These are phyloP conservation scores for Ophiostoma ips DNA, from an alignment of 2,329 filamentous ascomycete species.

Conservation along the genomic window DNA sequence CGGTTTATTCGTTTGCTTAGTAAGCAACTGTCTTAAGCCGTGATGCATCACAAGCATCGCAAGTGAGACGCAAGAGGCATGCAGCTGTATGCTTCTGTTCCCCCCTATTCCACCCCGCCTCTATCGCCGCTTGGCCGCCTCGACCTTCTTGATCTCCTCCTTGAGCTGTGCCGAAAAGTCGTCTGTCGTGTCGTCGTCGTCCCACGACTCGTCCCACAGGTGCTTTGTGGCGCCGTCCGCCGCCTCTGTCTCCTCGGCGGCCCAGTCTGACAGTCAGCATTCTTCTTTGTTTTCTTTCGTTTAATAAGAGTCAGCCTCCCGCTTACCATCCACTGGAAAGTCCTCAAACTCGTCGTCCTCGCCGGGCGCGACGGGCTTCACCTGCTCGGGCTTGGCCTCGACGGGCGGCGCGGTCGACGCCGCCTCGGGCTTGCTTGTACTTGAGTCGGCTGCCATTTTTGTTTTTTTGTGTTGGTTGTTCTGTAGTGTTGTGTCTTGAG, in stretches of 20 bases:
- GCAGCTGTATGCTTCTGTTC: too few relatives aligned
- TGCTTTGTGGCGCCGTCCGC: constrained; percentile 57
- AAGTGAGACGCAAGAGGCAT: too few relatives aligned
- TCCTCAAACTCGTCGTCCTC: constrained; percentile 99
- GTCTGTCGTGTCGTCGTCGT: constrained; percentile 93
- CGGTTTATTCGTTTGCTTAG: neutral
- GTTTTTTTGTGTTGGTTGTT: neutral
- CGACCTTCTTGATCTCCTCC: constrained; percentile 94
- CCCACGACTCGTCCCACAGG: constrained; percentile 99
- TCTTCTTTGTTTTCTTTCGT: neutral
- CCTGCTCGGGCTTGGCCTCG: constrained; percentile 42
- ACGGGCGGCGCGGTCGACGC: constrained; percentile 36
- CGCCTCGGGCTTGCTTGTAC: constrained; percentile 22
- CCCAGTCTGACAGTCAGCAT: constrained; percentile 55
- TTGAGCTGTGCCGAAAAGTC: constrained; percentile 92
- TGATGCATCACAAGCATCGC: too few relatives aligned
- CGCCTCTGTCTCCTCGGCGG: constrained; percentile 77
- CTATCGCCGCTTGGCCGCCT: constrained; percentile 53
- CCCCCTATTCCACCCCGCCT: too few relatives aligned
- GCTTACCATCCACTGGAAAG: constrained; percentile 87
- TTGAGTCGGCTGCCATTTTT: constrained; percentile 21
- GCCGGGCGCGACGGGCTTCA: constrained; percentile 51
- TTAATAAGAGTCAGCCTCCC: too few relatives aligned
- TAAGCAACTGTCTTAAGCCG: too few relatives aligned
- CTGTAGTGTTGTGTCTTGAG: neutral